Conservation (phyloP, 495 filamentous ascomycete species). For the Trichocladium antarcticum region DNA sequence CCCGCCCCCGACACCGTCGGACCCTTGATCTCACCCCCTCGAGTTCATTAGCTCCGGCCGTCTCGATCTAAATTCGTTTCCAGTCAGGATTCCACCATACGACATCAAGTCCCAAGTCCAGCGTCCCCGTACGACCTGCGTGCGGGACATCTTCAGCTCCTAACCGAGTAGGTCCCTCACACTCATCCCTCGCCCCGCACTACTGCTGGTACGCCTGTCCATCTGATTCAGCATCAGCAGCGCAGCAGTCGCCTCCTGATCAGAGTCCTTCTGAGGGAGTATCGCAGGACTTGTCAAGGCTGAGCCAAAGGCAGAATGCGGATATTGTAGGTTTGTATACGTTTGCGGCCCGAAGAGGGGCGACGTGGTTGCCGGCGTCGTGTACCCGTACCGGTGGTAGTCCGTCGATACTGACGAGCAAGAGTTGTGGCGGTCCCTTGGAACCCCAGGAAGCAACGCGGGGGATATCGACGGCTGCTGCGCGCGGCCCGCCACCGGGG, state of each 20-base stretch:
- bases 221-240: constrained; percentile 64
- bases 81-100: too few species aligned
- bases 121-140: too few species aligned
- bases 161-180: constrained; percentile 71
- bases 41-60: too few species aligned
- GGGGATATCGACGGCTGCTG: constrained; percentile 41
- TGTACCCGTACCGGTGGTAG: constrained; percentile 37
- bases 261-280: constrained; percentile 39
- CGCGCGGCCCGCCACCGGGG: constrained; percentile 21
- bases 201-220: constrained; percentile 40
- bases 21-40: too few species aligned
- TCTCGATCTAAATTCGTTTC: too few species aligned
- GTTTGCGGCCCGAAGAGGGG: constrained; percentile 36
- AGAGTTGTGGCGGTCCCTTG: constrained; percentile 31
- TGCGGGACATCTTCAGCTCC: constrained; percentile 47
- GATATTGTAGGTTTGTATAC: constrained; percentile 1
- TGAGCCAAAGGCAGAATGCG: constrained; percentile 29
- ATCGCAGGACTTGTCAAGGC: constrained; percentile 42
- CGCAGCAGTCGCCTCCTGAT: constrained; percentile 72
- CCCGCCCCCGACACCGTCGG: too few species aligned
- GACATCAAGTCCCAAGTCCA: too few species aligned
- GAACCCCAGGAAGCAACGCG: constrained; percentile 31
- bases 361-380: constrained; percentile 36
- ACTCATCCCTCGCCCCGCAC: constrained; percentile 51
- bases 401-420: constrained; percentile 34